Evolutionary conservation across 2,329 filamentous ascomycete genomes (phyloP), one percentile per base, ranked within the genome.

Genomic region (Talaromyces sp.): DNA sequence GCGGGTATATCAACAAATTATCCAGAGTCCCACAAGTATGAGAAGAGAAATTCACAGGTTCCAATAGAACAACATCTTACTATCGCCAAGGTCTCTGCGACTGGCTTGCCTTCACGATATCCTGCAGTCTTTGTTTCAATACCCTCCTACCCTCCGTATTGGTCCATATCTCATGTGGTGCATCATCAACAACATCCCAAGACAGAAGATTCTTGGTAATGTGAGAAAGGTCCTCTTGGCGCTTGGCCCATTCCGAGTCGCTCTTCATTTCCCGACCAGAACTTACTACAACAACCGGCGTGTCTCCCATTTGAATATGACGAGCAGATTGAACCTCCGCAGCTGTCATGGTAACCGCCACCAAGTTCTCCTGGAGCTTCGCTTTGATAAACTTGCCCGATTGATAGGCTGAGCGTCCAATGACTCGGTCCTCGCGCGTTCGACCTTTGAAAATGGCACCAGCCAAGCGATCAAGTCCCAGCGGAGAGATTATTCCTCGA

Each of bases 331-430:
- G 78, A 16, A 96, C 86, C 66, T 99, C 94, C 30, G 89, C 89
- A 70, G 86, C 88, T 13, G 91, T 91, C 61, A 97, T 84, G 1
- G 89, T 90, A 60, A 86, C 83, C 0, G 92, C 92, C 29, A 97
- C 91, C 1, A 97, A 80, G 60, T 88, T 93, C 76, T 99, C 94
- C 74, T 99, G 94, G 51, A 99, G 80, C 73, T 92, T 90, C 4
- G 91, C 89, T 70, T 95, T 96, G 71, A 97, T 87, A 70, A 84
- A 87, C 70, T 92, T 95, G 56, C 89, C 90, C 20, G 81, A 82
- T 72, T 96, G 90, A 67, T 91, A 88, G 0, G 91, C 85, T 4
- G 86, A 85, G 40, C 85, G 82, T 11, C 94, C 94, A 72, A 89
- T 95, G 10, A 96, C 86, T 9, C 94, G 87, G 70, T 97, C 93